These are phyloP conservation scores for Colletotrichum tropicale DNA, from an alignment of 2,329 filamentous ascomycete genomes.

Conservation along the genomic window DNA sequence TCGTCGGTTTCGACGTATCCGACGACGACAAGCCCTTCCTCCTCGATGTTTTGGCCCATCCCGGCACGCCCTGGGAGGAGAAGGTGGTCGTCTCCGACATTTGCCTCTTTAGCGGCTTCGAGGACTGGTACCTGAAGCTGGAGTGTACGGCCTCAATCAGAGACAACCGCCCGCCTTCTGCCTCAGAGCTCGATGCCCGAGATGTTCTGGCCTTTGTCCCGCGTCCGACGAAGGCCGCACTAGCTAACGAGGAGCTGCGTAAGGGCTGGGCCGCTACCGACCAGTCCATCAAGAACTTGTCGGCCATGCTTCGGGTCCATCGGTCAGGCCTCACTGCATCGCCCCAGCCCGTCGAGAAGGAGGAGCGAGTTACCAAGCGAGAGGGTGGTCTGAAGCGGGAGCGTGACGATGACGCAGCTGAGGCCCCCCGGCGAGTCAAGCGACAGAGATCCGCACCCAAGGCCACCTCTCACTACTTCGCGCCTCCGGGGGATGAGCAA, in stretches of 20 bases:
- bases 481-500: not conserved
- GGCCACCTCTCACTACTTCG: conserved; percentile 17
- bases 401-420: not conserved
- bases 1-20: conserved; percentile 34
- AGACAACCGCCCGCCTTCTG: not conserved
- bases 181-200: conserved; percentile 31
- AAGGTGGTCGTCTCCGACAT: conserved; percentile 28
- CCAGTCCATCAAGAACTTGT: conserved; percentile 21
- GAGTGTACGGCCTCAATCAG: conserved; percentile 35
- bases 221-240: conserved; percentile 23
- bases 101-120: conserved; percentile 35
- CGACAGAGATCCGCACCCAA: not conserved
- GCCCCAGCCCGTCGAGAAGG: not conserved
- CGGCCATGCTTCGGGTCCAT: conserved; percentile 8
- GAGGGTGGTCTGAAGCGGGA: not conserved
- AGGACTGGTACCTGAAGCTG: conserved; percentile 38
- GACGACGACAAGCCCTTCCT: conserved; percentile 35
- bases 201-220: conserved; percentile 38
- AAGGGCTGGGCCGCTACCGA: conserved; percentile 39
- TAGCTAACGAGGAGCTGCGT: not conserved
- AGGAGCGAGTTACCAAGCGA: not conserved
- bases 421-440: conserved; percentile 7
- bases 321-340: not conserved
- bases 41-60: conserved; percentile 31
- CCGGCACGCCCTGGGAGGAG: conserved; percentile 28